phyloP scores from a whole-genome alignment of 441 rosid genomes.

The Kokia cookei region DNA sequence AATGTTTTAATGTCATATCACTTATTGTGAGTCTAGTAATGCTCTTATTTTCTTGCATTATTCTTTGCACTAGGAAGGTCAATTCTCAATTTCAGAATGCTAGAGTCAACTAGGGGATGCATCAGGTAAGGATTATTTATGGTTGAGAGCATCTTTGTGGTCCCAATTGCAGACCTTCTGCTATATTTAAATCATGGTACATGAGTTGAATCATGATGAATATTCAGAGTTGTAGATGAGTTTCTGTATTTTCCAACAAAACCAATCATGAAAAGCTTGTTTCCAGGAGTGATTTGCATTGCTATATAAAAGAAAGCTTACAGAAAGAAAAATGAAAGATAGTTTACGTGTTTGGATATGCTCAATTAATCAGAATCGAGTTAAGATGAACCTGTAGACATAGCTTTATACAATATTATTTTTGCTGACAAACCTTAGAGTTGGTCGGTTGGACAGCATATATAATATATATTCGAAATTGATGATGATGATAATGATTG shows the following conservation, averaged over 20 bases:
- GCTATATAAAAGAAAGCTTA: constrained; percentile 11
- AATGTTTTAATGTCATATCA: background rate
- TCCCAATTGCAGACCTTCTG: background rate
- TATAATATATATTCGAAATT: background rate
- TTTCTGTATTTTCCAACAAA: background rate
- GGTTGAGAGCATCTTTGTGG: background rate
- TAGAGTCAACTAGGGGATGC: constrained; percentile 14
- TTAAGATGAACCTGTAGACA: constrained; percentile 9
- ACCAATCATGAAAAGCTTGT: constrained; percentile 6
- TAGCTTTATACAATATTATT: background rate
- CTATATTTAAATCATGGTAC: background rate
- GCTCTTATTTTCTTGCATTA: background rate
- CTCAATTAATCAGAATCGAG: background rate
- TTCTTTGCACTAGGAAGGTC: constrained; percentile 4
- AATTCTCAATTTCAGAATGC: constrained; percentile 5
- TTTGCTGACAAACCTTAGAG: constrained; percentile 10
- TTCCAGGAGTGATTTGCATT: constrained; percentile 11
- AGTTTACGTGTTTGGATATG: background rate
- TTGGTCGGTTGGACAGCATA: constrained; percentile 10
- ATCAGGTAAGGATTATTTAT: background rate
- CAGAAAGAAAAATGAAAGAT: constrained; percentile 6
- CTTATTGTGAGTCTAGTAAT: background rate
- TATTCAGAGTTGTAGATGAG: constrained; percentile 1
- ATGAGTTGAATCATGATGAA: background rate
- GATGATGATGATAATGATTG: constrained; percentile 8